Conservation (phyloP, 345 rosid genomes). For the Melaleuca quinquenervia region DNA sequence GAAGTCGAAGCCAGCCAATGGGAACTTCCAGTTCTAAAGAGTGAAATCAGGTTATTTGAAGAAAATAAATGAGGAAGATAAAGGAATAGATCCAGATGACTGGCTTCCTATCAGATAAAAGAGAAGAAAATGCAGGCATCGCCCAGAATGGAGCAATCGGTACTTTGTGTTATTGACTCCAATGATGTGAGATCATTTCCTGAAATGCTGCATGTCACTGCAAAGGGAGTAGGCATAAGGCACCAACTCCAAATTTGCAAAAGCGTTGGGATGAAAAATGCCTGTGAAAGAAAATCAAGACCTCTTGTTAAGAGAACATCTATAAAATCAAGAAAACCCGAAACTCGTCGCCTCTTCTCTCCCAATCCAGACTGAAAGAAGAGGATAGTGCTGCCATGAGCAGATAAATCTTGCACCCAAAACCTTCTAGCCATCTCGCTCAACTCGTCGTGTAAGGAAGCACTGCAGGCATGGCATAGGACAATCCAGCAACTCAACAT, state of each 20-base stretch:
- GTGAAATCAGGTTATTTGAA: neutral
- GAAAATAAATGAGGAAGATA: neutral
- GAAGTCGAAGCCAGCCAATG: neutral
- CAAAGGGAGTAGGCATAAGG: neutral
- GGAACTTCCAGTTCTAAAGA: neutral
- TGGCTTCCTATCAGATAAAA: neutral
- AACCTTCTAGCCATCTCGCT: neutral
- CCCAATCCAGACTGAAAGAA: neutral
- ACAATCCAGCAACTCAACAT: constrained; percentile 26
- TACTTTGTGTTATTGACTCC: neutral
- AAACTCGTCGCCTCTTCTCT: neutral
- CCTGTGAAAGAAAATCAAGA: neutral
- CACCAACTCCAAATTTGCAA: neutral
- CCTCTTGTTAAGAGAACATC: neutral
- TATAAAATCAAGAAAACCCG: neutral
- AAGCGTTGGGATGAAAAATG: neutral
- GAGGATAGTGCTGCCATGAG: neutral
- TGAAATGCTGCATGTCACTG: neutral
- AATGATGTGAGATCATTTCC: neutral
- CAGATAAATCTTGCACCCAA: neutral
- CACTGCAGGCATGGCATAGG: neutral
- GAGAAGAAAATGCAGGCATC: neutral
- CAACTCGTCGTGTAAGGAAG: neutral
- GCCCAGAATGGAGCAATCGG: neutral
- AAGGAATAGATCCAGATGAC: neutral